A percentile compares a stretch with the other conserved stretches of the same genome.
These are phyloP conservation scores for Candida lessepsii DNA, from an alignment of 805 yeast species.

Conservation along the genomic window DNA sequence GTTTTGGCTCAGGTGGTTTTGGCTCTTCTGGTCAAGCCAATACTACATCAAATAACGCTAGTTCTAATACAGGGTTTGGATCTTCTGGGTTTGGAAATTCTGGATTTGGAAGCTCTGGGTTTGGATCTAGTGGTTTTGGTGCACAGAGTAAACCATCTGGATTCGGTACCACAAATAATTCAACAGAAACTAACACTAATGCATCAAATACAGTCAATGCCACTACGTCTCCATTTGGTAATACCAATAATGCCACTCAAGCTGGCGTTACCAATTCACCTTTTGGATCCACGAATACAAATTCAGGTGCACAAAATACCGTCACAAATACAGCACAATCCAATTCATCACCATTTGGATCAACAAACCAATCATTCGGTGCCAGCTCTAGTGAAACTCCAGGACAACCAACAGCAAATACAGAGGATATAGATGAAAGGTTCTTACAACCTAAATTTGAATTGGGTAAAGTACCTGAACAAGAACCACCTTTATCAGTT, in stretches of 20 bases:
- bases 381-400: neutral
- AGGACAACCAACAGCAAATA: neutral
- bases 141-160: slow-evolving; percentile 10
- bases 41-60: neutral
- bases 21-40: neutral
- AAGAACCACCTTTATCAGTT: slow-evolving; percentile 56
- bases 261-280: neutral
- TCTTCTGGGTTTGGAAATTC: too few species aligned
- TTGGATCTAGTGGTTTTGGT: slow-evolving; percentile 10
- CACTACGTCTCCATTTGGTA: slow-evolving; percentile 3
- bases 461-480: slow-evolving; percentile 69
- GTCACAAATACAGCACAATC: neutral
- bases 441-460: slow-evolving; percentile 49
- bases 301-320: neutral
- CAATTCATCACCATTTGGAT: slow-evolving; percentile 13
- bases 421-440: slow-evolving; percentile 23
- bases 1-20: slow-evolving; percentile 6
- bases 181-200: too few species aligned
- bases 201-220: too few species aligned
- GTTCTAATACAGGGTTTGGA: neutral
- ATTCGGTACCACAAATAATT: slow-evolving; percentile 10
- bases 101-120: too few species aligned
- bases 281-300: slow-evolving; percentile 1
- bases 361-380: slow-evolving; percentile 7
- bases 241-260: neutral